These are phyloP conservation scores for Chloranthus sessilifolius DNA, from an alignment of 164 flowering plant genomes.

Conservation along the genomic window DNA sequence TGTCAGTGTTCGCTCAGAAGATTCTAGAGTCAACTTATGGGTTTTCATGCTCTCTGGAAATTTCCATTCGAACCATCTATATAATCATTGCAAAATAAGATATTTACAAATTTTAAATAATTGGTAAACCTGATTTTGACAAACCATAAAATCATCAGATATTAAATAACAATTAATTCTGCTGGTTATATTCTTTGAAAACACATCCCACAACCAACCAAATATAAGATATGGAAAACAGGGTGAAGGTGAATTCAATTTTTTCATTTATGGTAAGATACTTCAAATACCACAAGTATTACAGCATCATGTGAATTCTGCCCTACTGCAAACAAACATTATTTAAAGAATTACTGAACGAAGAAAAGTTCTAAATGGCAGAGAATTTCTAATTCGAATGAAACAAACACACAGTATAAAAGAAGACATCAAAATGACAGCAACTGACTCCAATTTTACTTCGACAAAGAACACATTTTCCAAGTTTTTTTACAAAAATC, in stretches of 20 bases:
- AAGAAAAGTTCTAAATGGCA: too few species aligned
- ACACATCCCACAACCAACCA: background rate
- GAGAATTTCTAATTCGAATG: too few species aligned
- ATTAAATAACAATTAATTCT: background rate
- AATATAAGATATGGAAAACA: background rate
- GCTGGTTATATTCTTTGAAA: background rate
- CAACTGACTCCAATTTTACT: too few species aligned
- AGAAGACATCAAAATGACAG: too few species aligned
- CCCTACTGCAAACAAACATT: background rate
- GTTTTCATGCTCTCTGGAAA: slow-evolving; percentile 17
- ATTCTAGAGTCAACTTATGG: slow-evolving; percentile 34
- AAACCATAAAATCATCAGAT: background rate
- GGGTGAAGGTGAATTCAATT: background rate
- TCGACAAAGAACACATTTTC: too few species aligned
- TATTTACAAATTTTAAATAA: background rate
- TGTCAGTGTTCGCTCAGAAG: slow-evolving; percentile 50
- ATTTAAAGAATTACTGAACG: too few species aligned
- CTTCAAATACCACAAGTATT: too few species aligned
- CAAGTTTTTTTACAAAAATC: too few species aligned
- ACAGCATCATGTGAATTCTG: background rate
- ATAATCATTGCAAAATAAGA: background rate
- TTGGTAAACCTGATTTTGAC: background rate
- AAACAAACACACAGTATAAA: too few species aligned
- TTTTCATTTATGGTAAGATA: too few species aligned
- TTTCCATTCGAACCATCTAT: slow-evolving; percentile 86